Evolutionary conservation across 179 eudicot species (phyloP).

Genomic region (Beta lomatogona): DNA sequence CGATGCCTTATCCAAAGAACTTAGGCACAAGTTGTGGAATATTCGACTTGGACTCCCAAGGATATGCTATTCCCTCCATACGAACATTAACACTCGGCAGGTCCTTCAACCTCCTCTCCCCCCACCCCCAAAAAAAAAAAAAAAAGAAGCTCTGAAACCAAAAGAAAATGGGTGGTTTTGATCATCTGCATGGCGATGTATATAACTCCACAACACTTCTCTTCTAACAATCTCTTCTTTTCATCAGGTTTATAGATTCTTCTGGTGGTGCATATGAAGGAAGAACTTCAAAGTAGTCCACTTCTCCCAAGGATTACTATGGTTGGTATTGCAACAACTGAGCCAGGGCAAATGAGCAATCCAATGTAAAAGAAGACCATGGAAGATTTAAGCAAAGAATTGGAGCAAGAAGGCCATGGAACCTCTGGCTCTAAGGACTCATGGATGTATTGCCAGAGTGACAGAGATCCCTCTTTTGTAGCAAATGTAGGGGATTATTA

Average conservation of each 20-base stretch:
- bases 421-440: slow-evolving; percentile 29
- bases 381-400: slow-evolving; percentile 75
- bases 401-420: slow-evolving; percentile 60
- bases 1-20: not conserved
- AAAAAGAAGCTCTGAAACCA: not conserved
- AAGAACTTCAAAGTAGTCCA: slow-evolving; percentile 45
- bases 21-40: not conserved
- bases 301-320: slow-evolving; percentile 87
- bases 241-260: slow-evolving; percentile 40
- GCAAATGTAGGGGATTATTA: slow-evolving; percentile 84
- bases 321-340: slow-evolving; percentile 84
- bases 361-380: slow-evolving; percentile 73
- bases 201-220: not conserved
- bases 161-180: not conserved
- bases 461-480: slow-evolving; percentile 90
- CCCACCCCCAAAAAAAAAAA: not conserved
- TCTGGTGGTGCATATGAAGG: slow-evolving; percentile 31
- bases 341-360: slow-evolving; percentile 72
- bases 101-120: no score
- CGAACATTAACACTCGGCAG: not conserved
- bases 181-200: not conserved
- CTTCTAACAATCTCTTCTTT: slow-evolving; percentile 3
- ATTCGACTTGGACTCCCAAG: not conserved
- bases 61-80: not conserved
- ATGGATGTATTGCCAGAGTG: slow-evolving; percentile 36